Evolutionary conservation across 768 basidiomycete genomes (phyloP).

Genomic region (Trametes cinnabarina): DNA sequence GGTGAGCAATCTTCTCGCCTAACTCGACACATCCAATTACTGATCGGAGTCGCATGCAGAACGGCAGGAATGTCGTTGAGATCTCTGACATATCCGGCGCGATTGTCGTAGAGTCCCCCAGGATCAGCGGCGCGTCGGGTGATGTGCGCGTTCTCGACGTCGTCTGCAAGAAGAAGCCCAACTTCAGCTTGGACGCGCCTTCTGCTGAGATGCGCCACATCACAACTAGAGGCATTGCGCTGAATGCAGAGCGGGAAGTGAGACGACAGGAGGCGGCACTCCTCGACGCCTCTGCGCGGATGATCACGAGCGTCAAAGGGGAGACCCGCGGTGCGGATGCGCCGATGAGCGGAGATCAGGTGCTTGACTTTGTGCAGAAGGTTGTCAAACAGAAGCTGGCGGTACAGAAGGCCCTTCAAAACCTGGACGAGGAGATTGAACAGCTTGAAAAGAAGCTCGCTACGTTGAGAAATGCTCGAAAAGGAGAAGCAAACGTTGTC

Average conservation of each 20-base stretch:
- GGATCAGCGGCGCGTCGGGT: conserved; percentile 47
- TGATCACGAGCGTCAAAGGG: conserved; percentile 31
- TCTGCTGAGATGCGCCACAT: conserved; percentile 32
- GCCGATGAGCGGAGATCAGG: conserved; percentile 18
- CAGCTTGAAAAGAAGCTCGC: conserved; percentile 17
- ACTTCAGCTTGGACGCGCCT: conserved; percentile 29
- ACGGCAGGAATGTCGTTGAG: conserved; percentile 51
- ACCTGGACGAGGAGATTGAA: conserved; percentile 42
- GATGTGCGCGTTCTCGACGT: conserved; percentile 54
- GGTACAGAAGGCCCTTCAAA: conserved; percentile 35
- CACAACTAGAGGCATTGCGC: conserved; percentile 33
- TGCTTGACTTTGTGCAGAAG: conserved; percentile 41
- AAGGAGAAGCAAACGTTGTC: conserved; percentile 1
- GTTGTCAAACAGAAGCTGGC: conserved; percentile 40
- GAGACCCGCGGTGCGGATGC: conserved; percentile 38
- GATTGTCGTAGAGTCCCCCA: conserved; percentile 52
- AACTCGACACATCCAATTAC: neutral
- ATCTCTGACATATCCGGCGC: conserved; percentile 48
- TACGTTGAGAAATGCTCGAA: neutral
- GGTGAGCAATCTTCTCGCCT: conserved; percentile 30
- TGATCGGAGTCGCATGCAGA: conserved; percentile 31
- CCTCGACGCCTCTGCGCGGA: conserved; percentile 45
- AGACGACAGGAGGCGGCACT: conserved; percentile 42
- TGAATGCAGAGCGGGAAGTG: conserved; percentile 40
- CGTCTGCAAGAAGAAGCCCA: conserved; percentile 37